Evolutionary conservation across 345 rosid species (phyloP), one percentile per base, ranked within the genome.

Genomic region (Erucastrum elatum): DNA sequence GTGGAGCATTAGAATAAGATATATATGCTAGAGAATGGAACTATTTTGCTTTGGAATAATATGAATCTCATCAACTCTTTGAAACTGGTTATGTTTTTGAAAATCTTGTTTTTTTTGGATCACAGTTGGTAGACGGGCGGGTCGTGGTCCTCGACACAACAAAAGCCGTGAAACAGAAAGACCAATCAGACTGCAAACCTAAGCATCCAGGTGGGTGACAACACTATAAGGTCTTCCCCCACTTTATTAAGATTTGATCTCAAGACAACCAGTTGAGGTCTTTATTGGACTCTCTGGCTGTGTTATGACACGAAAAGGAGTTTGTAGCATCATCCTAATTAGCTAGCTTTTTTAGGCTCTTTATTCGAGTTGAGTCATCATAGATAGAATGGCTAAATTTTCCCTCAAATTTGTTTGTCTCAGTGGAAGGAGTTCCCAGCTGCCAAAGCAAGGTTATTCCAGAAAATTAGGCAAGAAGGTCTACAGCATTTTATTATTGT

Each of bases 101-200:
- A 8, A 63, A 15, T 10, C 16, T 61, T 44, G 7, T 41, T 51
- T 17, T 51, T 17, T 74, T 26, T 68, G 66, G 27, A 80, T 83
- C 75, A 82, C 88, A 90, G 96, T 27, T 85, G 77, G 81, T 88
- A 27, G 86, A 89, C 17, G 93, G 96, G 30, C 87, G 91, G 35
- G 85, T 80, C 1, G 39, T 90, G 59, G 84, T 77, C 33, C 86
- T 90, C 4, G 88, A 88, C 64, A 64, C 37, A 16, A 74, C 51
- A 3, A 64, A 75, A 74, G 67, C 73, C 0, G 8, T 8, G 34
- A 33, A 70, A 17, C 72, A 73, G 37, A 39, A 41, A 41, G 49
- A 75, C n/a, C 82, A 2, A 67, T 65, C 70, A 60, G 64, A 74
- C n/a, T 41, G 44, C 72, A 60, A 55, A 51, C 72, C 67, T 4